Conservation (phyloP, 768 basidiomycete species). For the Tylopilus felleus region DNA sequence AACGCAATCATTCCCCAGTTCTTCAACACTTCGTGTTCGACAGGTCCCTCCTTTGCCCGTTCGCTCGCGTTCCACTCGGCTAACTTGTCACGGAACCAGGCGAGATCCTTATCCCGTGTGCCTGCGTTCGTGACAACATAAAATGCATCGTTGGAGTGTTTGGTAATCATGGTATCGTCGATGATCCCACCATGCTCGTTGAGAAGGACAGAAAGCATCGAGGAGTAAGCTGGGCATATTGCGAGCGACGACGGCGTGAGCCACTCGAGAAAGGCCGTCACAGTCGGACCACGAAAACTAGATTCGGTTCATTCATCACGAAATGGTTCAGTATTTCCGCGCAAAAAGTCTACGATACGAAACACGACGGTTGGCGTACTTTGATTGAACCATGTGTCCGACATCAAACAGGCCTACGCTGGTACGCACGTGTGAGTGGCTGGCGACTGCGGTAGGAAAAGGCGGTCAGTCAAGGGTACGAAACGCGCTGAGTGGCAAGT, state of each 20-base stretch:
- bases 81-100: conserved; percentile 69
- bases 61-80: conserved; percentile 73
- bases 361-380: conserved; percentile 42
- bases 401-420: conserved; percentile 92
- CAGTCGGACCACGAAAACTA: conserved; percentile 80
- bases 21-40: conserved; percentile 79
- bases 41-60: conserved; percentile 48
- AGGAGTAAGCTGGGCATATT: conserved; percentile 64
- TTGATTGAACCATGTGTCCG: conserved; percentile 96
- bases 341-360: neutral
- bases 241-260: conserved; percentile 82
- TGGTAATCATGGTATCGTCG: conserved; percentile 91
- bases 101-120: conserved; percentile 72
- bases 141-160: conserved; percentile 73
- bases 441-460: conserved; percentile 55
- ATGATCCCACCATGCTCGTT: conserved; percentile 92
- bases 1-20: conserved; percentile 87
- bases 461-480: conserved; percentile 11
- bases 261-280: conserved; percentile 80
- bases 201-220: conserved; percentile 85
- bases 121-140: conserved; percentile 98
- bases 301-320: neutral
- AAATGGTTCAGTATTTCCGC: neutral
- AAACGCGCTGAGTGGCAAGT: neutral
- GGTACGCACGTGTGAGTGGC: conserved; percentile 84